Percentiles rank a stretch among this genome's conserved stretches.
These are phyloP conservation scores for Hamamelis virginiana DNA, from an alignment of 164 flowering plant species.

Conservation along the genomic window DNA sequence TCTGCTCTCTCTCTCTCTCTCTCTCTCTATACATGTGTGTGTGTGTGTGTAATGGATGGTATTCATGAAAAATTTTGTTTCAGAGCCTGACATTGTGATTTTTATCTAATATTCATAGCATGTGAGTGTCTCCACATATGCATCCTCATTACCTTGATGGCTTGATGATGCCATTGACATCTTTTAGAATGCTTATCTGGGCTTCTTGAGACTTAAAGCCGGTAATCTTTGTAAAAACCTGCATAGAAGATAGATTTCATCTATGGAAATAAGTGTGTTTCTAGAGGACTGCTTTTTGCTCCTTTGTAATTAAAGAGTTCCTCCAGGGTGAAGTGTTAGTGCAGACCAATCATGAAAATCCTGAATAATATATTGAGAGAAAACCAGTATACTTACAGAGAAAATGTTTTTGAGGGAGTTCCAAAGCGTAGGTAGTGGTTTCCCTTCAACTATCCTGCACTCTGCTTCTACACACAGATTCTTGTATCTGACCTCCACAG, in stretches of 20 bases:
- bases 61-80: too few species aligned
- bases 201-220: slow-evolving; percentile 31
- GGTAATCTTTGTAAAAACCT: slow-evolving; percentile 26
- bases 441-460: slow-evolving; percentile 58
- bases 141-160: slow-evolving; percentile 43
- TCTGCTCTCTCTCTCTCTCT: too few species aligned
- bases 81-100: too few species aligned
- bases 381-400: slow-evolving; percentile 33
- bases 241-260: slow-evolving; percentile 3
- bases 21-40: too few species aligned
- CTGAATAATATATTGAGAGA: too few species aligned
- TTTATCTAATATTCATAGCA: too few species aligned
- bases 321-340: too few species aligned
- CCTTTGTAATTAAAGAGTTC: neutral
- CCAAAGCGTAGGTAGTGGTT: slow-evolving; percentile 72
- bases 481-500: slow-evolving; percentile 53
- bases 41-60: too few species aligned
- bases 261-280: neutral
- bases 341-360: too few species aligned
- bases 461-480: slow-evolving; percentile 52
- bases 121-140: neutral
- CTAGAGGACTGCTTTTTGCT: neutral
- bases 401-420: slow-evolving; percentile 38
- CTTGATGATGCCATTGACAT: slow-evolving; percentile 57
- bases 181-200: slow-evolving; percentile 43